These are phyloP conservation scores for Botrytis fragariae DNA, from an alignment of 2,329 filamentous ascomycete species.

Conservation along the genomic window DNA sequence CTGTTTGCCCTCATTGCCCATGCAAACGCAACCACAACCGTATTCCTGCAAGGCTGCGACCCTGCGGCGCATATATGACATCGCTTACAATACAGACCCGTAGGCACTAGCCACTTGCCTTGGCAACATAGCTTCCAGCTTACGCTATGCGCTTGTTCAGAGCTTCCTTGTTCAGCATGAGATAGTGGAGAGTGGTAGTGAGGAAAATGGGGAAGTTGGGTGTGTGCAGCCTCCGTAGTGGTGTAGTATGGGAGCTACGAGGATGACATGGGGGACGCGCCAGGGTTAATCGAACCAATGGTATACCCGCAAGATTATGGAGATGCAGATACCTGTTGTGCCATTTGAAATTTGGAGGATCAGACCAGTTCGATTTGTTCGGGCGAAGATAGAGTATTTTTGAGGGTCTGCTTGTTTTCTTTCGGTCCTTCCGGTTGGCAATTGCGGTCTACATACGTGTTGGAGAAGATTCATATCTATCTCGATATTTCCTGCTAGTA, in stretches of 20 bases:
- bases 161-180: background rate
- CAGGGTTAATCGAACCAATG: background rate
- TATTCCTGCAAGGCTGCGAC: slow-evolving; percentile 18
- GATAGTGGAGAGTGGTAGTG: background rate
- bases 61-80: slow-evolving; percentile 3
- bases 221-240: background rate
- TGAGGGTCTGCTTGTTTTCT: slow-evolving; percentile 4
- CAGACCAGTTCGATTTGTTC: background rate
- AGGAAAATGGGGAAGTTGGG: background rate
- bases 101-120: slow-evolving; percentile 1
- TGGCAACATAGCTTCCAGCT: background rate
- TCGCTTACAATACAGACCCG: background rate
- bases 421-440: background rate
- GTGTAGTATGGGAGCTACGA: background rate
- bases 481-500: background rate
- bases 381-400: background rate
- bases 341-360: slow-evolving; percentile 13
- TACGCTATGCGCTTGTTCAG: slow-evolving; percentile 6
- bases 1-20: background rate
- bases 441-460: background rate
- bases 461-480: slow-evolving; percentile 9
- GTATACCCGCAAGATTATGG: background rate
- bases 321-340: slow-evolving; percentile 3
- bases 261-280: background rate
- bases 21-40: slow-evolving; percentile 16